Evolutionary conservation across 2,329 filamentous ascomycete genomes (phyloP).

Genomic region (Xylaria sp.): DNA sequence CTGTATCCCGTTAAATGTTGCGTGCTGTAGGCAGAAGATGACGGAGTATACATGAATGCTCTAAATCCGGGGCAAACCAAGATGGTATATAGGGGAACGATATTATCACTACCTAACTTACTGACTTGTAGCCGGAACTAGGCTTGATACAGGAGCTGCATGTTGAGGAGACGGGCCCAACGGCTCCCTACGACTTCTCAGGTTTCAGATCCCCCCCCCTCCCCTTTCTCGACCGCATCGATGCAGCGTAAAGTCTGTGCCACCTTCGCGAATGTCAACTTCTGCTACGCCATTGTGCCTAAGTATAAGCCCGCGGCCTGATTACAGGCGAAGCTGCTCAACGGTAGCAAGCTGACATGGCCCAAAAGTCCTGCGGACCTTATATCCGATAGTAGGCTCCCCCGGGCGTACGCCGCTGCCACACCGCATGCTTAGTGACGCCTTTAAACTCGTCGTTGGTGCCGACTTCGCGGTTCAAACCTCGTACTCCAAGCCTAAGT

Average conservation of each 20-base stretch:
- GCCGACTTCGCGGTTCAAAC: slow-evolving; percentile 61
- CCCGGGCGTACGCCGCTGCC: slow-evolving; percentile 60
- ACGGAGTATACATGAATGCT: too few species aligned
- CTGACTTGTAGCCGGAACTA: slow-evolving; percentile 36
- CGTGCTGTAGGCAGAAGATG: too few species aligned
- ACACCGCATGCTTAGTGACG: slow-evolving; percentile 57
- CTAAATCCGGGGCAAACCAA: too few species aligned
- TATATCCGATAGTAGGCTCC: slow-evolving; percentile 66
- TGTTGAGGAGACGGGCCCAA: slow-evolving; percentile 62
- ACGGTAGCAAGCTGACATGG: slow-evolving; percentile 58
- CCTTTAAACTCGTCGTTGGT: slow-evolving; percentile 58
- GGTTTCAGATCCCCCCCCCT: slow-evolving; percentile 59
- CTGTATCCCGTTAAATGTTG: too few species aligned
- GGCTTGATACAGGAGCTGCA: slow-evolving; percentile 56
- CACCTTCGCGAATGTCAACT: slow-evolving; percentile 51
- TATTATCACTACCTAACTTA: slow-evolving; percentile 19
- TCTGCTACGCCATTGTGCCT: slow-evolving; percentile 61
- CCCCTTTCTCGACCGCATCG: slow-evolving; percentile 51
- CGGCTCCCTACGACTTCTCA: slow-evolving; percentile 63
- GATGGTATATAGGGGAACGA: too few species aligned
- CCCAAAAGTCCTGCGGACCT: slow-evolving; percentile 58
- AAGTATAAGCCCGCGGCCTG: slow-evolving; percentile 64
- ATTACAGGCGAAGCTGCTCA: slow-evolving; percentile 60
- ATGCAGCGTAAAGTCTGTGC: slow-evolving; percentile 65
- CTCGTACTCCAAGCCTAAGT: slow-evolving; percentile 58